phyloP scores from a whole-genome alignment of 345 rosid species.

The Noccaea bulbosa region DNA sequence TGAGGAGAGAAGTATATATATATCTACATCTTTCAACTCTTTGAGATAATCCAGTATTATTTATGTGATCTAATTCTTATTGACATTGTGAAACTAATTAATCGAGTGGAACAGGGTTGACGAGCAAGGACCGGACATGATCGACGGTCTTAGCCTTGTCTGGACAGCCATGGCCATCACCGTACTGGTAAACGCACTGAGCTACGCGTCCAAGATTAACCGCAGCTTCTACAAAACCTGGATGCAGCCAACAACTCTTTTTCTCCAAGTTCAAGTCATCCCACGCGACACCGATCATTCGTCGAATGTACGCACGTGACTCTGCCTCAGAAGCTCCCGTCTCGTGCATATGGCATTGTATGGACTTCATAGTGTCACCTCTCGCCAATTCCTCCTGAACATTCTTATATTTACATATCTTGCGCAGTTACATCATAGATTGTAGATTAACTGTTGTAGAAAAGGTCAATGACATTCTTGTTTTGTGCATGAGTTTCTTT shows the following conservation, averaged over 20 bases:
- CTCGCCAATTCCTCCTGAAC: constrained; percentile 44
- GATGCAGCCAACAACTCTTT: constrained; percentile 20
- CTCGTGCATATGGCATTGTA: constrained; percentile 51
- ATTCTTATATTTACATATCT: constrained; percentile 8
- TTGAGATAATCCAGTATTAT: not conserved
- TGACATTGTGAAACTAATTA: not conserved
- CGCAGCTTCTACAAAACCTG: constrained; percentile 31
- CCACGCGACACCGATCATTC: constrained; percentile 32
- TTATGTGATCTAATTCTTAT: not conserved
- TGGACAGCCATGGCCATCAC: constrained; percentile 51
- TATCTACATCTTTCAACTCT: constrained; percentile 2
- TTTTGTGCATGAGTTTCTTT: too few species aligned
- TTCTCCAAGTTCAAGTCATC: constrained; percentile 39
- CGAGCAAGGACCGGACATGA: constrained; percentile 35
- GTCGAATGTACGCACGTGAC: constrained; percentile 35
- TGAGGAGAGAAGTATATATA: not conserved
- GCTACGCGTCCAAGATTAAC: constrained; percentile 45
- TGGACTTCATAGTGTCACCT: constrained; percentile 45
- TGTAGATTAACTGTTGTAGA: too few species aligned
- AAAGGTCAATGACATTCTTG: too few species aligned
- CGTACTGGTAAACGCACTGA: constrained; percentile 43
- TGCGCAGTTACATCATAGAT: too few species aligned
- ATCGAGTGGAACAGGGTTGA: constrained; percentile 25
- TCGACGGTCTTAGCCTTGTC: constrained; percentile 30
- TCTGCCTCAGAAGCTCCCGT: constrained; percentile 41